Conservation (phyloP, 2,329 filamentous ascomycete species). For the Xylariaceae sp. region DNA sequence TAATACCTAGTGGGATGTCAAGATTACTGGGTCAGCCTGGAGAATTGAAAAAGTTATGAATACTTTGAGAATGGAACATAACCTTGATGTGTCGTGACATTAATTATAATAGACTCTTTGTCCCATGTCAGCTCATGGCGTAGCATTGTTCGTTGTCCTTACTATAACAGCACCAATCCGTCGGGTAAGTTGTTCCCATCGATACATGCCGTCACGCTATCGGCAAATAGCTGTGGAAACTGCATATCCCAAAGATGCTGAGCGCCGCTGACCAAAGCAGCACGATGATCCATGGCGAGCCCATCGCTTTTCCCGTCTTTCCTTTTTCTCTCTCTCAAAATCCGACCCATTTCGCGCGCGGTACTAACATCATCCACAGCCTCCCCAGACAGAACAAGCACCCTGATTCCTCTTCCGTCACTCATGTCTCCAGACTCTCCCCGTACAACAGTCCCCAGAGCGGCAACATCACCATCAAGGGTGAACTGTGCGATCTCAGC, state of each 20-base stretch:
- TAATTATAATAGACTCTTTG: too few species aligned
- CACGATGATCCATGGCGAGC: slow-evolving; percentile 24
- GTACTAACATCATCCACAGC: slow-evolving; percentile 8
- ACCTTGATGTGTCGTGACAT: too few species aligned
- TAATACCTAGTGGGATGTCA: too few species aligned
- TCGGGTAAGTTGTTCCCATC: slow-evolving; percentile 25
- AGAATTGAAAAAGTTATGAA: too few species aligned
- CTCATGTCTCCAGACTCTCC: too few species aligned
- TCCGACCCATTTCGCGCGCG: slow-evolving; percentile 24
- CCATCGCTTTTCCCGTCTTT: slow-evolving; percentile 3
- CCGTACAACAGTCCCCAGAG: background rate
- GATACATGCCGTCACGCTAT: slow-evolving; percentile 35
- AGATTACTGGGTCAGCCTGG: too few species aligned
- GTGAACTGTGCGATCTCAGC: slow-evolving; percentile 2
- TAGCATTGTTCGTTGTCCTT: too few species aligned
- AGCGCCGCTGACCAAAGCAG: slow-evolving; percentile 33
- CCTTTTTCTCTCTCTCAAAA: slow-evolving; percentile 11
- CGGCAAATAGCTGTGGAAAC: slow-evolving; percentile 36
- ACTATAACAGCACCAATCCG: slow-evolving; percentile 15
- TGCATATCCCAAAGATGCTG: slow-evolving; percentile 41
- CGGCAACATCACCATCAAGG: background rate
- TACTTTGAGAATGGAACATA: too few species aligned
- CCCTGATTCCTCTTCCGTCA: background rate
- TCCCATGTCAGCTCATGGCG: too few species aligned
- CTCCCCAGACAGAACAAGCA: slow-evolving; percentile 5